phyloP scores from a whole-genome alignment of 257 asterid genomes.

The Jacaranda copaia region DNA sequence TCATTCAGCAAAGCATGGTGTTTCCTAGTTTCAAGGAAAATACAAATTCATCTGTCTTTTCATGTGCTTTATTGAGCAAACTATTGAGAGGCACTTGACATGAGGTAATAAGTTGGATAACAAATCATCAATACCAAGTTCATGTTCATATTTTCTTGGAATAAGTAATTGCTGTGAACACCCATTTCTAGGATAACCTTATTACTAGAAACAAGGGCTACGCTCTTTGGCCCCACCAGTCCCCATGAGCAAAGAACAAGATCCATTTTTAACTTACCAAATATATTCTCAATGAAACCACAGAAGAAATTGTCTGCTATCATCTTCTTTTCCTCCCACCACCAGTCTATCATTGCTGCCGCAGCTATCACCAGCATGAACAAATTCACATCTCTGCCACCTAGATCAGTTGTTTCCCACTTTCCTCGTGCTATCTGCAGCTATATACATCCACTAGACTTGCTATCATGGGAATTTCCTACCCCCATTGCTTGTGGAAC shows the following conservation, averaged over 20 bases:
- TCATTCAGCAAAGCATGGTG: not conserved
- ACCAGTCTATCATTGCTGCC: not conserved
- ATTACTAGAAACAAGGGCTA: not conserved
- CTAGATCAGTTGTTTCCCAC: not conserved
- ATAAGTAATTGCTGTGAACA: slow-evolving; percentile 13
- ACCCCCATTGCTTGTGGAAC: not conserved
- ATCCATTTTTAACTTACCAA: not conserved
- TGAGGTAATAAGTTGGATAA: not conserved
- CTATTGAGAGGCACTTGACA: slow-evolving; percentile 7
- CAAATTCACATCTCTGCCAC: not conserved
- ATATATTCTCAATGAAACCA: not conserved
- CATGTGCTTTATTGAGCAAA: slow-evolving; percentile 5
- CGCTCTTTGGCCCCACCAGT: not conserved
- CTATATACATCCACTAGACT: not conserved
- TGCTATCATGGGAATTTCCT: not conserved
- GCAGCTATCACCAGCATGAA: not conserved
- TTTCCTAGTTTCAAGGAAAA: not conserved
- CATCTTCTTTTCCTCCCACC: not conserved
- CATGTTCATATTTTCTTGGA: not conserved
- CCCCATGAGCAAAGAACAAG: not conserved
- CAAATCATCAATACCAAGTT: not conserved
- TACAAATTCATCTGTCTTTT: not conserved
- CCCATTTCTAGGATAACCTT: slow-evolving; percentile 14
- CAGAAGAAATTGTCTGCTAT: not conserved
- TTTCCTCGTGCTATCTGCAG: too few species aligned